phyloP scores from a whole-genome alignment of 768 basidiomycete species.

The Amanita fuliginea region DNA sequence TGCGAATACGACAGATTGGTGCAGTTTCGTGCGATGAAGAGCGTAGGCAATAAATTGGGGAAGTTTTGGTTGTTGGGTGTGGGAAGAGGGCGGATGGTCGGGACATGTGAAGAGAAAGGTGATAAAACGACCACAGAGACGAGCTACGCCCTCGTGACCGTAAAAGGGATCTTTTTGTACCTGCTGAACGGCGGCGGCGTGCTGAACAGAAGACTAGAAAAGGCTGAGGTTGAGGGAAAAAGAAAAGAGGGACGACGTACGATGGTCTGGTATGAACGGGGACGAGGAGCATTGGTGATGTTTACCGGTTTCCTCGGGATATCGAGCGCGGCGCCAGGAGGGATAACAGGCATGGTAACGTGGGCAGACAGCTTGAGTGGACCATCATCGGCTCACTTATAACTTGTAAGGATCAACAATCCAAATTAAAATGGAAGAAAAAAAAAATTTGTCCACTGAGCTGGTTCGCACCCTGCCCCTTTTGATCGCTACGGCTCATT shows the following conservation, averaged over 20 bases:
- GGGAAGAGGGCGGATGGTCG: constrained; percentile 55
- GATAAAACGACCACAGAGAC: constrained; percentile 68
- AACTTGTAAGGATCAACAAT: neutral
- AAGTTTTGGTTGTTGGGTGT: constrained; percentile 47
- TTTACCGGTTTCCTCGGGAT: constrained; percentile 10
- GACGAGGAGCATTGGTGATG: constrained; percentile 13
- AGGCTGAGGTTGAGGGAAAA: constrained; percentile 3
- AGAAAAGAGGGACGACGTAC: neutral
- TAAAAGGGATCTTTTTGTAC: constrained; percentile 44
- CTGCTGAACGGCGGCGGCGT: constrained; percentile 15
- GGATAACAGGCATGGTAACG: constrained; percentile 6
- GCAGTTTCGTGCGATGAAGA: constrained; percentile 73
- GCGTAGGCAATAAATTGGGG: constrained; percentile 83
- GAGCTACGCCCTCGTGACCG: constrained; percentile 66
- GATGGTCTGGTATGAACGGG: constrained; percentile 7
- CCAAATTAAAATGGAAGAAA: neutral
- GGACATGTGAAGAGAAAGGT: constrained; percentile 82
- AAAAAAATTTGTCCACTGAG: neutral
- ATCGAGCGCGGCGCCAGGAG: constrained; percentile 6
- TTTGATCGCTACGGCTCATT: neutral
- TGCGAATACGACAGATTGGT: constrained; percentile 58
- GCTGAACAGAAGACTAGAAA: constrained; percentile 6
- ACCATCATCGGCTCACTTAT: neutral
- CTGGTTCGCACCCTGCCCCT: neutral
- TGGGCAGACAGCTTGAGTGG: neutral